Evolutionary conservation across 352 stramenopile species (phyloP).

Genomic region (Phytophthora sp.): DNA sequence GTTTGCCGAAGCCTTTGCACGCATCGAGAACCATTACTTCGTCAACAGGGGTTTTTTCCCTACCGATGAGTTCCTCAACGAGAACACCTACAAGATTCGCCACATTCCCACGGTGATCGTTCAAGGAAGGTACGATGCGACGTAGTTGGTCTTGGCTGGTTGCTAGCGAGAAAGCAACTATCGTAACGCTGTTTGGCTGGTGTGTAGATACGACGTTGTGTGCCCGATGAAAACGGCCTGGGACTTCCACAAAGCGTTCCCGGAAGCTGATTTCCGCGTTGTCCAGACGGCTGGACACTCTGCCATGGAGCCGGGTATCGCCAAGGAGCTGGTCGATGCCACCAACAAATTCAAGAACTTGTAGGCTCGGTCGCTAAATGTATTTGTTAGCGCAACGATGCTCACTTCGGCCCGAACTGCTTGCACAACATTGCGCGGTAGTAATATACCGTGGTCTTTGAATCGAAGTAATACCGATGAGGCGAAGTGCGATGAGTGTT

Average conservation of each 20-base stretch:
- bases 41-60: slow-evolving; percentile 92
- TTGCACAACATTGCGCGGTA: too few relatives aligned
- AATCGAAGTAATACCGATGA: too few relatives aligned
- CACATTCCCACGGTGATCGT: slow-evolving; percentile 94
- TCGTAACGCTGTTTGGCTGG: neutral
- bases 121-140: slow-evolving; percentile 69
- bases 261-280: slow-evolving; percentile 71
- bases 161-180: too few relatives aligned
- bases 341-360: slow-evolving; percentile 71
- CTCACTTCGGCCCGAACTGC: too few relatives aligned
- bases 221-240: slow-evolving; percentile 88
- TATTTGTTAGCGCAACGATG: too few relatives aligned
- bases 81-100: slow-evolving; percentile 91
- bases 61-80: slow-evolving; percentile 85
- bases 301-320: slow-evolving; percentile 76
- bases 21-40: slow-evolving; percentile 96
- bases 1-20: slow-evolving; percentile 91
- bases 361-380: slow-evolving; percentile 23
- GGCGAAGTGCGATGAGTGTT: too few relatives aligned
- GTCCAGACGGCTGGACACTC: slow-evolving; percentile 81
- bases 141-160: too few relatives aligned
- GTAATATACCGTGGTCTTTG: too few relatives aligned
- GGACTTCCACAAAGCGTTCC: slow-evolving; percentile 86
- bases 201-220: slow-evolving; percentile 84
- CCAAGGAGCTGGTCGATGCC: slow-evolving; percentile 72